Evolutionary conservation across 73 alveolate genomes (phyloP).

Genomic region (Uronychia setigera): DNA sequence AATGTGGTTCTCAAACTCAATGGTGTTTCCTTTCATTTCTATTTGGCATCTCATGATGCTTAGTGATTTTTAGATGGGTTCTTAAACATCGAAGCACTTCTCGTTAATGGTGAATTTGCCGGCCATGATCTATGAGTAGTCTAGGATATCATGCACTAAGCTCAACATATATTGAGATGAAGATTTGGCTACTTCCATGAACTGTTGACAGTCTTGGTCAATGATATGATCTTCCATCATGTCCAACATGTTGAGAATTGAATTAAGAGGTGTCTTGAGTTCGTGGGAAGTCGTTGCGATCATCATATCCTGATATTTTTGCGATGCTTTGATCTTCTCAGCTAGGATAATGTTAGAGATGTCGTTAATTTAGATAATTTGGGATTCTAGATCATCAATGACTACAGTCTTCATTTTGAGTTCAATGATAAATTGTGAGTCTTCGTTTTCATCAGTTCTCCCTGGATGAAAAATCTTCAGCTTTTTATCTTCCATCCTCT

Average conservation of each 20-base stretch:
- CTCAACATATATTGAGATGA: constrained; percentile 32
- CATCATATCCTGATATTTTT: constrained; percentile 46
- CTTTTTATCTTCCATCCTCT: no score
- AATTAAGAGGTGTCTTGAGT: constrained; percentile 56
- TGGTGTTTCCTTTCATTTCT: neutral
- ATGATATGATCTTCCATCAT: constrained; percentile 3
- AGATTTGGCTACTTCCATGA: constrained; percentile 14
- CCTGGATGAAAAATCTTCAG: no score
- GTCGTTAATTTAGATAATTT: no score
- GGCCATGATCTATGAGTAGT: constrained; percentile 40
- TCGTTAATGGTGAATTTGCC: constrained; percentile 45
- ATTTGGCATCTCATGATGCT: constrained; percentile 1
- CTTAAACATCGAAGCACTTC: constrained; percentile 24
- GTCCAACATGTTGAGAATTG: constrained; percentile 30
- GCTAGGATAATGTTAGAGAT: no score
- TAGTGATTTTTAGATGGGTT: constrained; percentile 1
- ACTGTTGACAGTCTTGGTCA: constrained; percentile 17
- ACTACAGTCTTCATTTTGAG: no score
- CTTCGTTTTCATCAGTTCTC: no score
- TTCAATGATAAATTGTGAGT: no score
- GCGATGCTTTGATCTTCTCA: no score
- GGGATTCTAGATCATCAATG: no score
- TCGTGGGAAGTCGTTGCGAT: constrained; percentile 64
- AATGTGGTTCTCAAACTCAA: neutral
- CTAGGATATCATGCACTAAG: constrained; percentile 63